Conservation (phyloP, 2,329 filamentous ascomycete genomes). For the Penicillium capsulatum region DNA sequence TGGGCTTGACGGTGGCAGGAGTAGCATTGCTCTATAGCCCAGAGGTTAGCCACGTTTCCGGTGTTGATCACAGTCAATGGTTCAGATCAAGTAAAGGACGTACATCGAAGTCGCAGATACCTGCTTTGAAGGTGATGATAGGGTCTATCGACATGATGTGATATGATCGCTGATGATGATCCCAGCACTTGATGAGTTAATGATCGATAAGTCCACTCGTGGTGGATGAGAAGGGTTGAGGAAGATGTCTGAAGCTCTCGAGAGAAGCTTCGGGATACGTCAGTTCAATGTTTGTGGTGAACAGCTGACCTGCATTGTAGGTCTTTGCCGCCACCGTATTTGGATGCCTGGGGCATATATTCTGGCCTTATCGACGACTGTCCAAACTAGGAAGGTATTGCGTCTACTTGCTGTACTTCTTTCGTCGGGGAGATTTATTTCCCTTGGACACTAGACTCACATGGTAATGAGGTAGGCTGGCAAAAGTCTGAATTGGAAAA, state of each 20-base stretch:
- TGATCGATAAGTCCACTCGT: slow-evolving; percentile 6
- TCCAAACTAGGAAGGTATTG: too few relatives aligned
- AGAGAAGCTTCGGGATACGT: slow-evolving; percentile 28
- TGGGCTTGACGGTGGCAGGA: slow-evolving; percentile 69
- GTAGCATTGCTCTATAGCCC: slow-evolving; percentile 48
- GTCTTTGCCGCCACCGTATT: slow-evolving; percentile 16
- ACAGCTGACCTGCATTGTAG: slow-evolving; percentile 15
- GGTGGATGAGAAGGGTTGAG: slow-evolving; percentile 9
- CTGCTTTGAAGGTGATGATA: slow-evolving; percentile 94
- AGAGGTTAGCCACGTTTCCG: slow-evolving; percentile 8
- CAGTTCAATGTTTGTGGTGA: slow-evolving; percentile 25
- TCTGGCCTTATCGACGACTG: background rate
- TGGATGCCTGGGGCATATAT: slow-evolving; percentile 12
- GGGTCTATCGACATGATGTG: slow-evolving; percentile 72
- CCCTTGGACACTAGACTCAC: too few relatives aligned
- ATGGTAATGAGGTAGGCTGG: too few relatives aligned
- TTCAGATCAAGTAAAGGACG: slow-evolving; percentile 33
- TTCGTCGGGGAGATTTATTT: background rate
- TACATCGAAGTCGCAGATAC: slow-evolving; percentile 80
- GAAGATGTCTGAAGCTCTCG: slow-evolving; percentile 13
- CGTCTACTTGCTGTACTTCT: too few relatives aligned
- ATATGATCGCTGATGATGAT: too few relatives aligned
- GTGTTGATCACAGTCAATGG: background rate
- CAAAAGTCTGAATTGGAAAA: too few relatives aligned
- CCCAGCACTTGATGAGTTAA: too few relatives aligned